Percentiles rank a stretch among this genome's conserved stretches.
phyloP scores from a whole-genome alignment of 2,329 filamentous ascomycete species.

The Botrytis paeoniae region DNA sequence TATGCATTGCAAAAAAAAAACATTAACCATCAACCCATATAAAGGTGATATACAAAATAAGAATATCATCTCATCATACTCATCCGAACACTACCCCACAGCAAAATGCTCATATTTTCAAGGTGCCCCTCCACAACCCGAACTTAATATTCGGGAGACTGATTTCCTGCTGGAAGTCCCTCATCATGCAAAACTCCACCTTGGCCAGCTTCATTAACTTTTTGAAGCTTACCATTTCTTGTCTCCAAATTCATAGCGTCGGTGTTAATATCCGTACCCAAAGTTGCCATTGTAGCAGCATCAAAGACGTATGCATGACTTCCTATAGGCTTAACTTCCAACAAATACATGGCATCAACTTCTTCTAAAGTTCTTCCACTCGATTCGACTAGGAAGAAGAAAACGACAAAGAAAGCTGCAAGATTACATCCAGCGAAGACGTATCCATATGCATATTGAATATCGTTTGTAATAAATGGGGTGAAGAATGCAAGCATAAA shows the following conservation, averaged over 20 bases:
- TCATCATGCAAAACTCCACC: constrained; percentile 17
- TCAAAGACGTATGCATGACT: constrained; percentile 19
- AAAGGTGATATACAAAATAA: not conserved
- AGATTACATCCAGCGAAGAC: constrained; percentile 73
- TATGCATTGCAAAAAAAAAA: constrained; percentile 3
- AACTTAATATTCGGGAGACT: not conserved
- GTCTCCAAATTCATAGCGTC: constrained; percentile 14
- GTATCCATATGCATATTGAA: constrained; percentile 69
- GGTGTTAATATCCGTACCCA: constrained; percentile 11
- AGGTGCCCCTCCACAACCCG: not conserved
- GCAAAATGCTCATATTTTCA: not conserved
- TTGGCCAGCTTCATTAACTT: constrained; percentile 4
- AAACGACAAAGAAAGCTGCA: constrained; percentile 62
- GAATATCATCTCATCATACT: not conserved
- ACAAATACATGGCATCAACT: constrained; percentile 33
- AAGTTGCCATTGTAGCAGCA: not conserved
- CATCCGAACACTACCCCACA: not conserved
- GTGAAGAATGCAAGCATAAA: constrained; percentile 76
- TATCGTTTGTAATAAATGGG: constrained; percentile 69
- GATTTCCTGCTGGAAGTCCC: not conserved
- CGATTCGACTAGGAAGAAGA: constrained; percentile 74
- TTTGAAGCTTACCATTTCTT: constrained; percentile 10
- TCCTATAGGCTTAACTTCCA: constrained; percentile 40
- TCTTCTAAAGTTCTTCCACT: constrained; percentile 37
- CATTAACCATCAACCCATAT: not conserved